A percentile compares a stretch with the other conserved stretches of the same genome.
phyloP scores from a whole-genome alignment of 129 eudicot genomes.

The Dittrichia graveolens region DNA sequence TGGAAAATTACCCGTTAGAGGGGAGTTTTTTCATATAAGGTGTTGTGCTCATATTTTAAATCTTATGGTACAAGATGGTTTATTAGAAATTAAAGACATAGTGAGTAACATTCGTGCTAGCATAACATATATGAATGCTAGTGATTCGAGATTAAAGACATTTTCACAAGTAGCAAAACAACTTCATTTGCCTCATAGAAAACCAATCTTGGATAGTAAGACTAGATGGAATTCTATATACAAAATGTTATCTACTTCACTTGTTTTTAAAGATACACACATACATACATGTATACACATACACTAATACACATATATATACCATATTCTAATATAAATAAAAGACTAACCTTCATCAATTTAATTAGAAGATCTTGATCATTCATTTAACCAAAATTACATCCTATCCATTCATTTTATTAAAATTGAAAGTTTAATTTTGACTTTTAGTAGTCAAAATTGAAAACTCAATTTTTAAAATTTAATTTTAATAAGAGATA shows the following conservation, averaged over 20 bases:
- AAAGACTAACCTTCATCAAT: too few species aligned
- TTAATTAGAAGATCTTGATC: too few species aligned
- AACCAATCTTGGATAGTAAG: not conserved
- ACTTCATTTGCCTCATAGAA: not conserved
- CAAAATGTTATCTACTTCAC: too few species aligned
- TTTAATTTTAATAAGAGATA: too few species aligned
- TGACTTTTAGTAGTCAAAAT: too few species aligned
- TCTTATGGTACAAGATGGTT: not conserved
- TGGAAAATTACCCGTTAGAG: not conserved
- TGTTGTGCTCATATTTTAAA: constrained; percentile 3
- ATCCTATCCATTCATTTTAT: too few species aligned
- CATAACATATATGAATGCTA: not conserved
- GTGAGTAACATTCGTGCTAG: not conserved
- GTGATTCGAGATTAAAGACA: not conserved
- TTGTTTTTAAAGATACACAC: not conserved
- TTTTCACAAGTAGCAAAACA: not conserved
- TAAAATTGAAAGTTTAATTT: too few species aligned
- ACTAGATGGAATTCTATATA: constrained; percentile 4
- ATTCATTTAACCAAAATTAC: too few species aligned
- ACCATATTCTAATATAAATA: too few species aligned
- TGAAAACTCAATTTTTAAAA: too few species aligned
- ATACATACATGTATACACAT: too few species aligned
- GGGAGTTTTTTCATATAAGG: not conserved
- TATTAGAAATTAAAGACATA: not conserved
- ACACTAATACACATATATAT: too few species aligned